Percentiles rank a stretch among this genome's conserved stretches.
phyloP scores from a whole-genome alignment of 2,329 filamentous ascomycete genomes.

The Cladosporium sp. region DNA sequence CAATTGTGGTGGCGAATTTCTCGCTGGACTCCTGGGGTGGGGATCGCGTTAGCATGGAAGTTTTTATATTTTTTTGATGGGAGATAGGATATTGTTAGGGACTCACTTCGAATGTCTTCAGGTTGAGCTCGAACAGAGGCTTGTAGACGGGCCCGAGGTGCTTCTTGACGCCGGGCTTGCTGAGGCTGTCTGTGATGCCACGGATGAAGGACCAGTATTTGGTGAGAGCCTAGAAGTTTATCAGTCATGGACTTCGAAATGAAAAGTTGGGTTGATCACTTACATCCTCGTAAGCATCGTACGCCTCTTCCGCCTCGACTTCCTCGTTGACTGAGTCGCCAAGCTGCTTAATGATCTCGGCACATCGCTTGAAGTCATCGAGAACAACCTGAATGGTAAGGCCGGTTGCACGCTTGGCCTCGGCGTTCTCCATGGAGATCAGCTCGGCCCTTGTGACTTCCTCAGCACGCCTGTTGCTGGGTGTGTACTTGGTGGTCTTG shows the following conservation, averaged over 20 bases:
- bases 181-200: slow-evolving; percentile 7
- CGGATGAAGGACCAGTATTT: slow-evolving; percentile 5
- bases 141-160: slow-evolving; percentile 12
- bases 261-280: not conserved
- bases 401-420: slow-evolving; percentile 5
- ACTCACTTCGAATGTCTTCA: slow-evolving; percentile 3
- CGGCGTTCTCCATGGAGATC: slow-evolving; percentile 13
- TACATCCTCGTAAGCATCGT: slow-evolving; percentile 11
- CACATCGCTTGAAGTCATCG: slow-evolving; percentile 12
- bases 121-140: not conserved
- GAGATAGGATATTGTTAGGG: not conserved
- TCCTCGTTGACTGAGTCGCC: slow-evolving; percentile 3
- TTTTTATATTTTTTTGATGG: not conserved
- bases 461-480: slow-evolving; percentile 5
- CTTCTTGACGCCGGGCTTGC: slow-evolving; percentile 8
- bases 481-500: slow-evolving; percentile 4
- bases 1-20: not conserved
- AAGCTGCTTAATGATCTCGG: slow-evolving; percentile 9
- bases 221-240: not conserved
- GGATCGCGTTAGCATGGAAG: not conserved
- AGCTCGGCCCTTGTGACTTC: slow-evolving; percentile 7
- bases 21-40: not conserved
- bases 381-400: not conserved
- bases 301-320: not conserved
- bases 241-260: not conserved